phyloP scores from a whole-genome alignment of 306 rosid genomes.

The Abrus pulchellus region DNA sequence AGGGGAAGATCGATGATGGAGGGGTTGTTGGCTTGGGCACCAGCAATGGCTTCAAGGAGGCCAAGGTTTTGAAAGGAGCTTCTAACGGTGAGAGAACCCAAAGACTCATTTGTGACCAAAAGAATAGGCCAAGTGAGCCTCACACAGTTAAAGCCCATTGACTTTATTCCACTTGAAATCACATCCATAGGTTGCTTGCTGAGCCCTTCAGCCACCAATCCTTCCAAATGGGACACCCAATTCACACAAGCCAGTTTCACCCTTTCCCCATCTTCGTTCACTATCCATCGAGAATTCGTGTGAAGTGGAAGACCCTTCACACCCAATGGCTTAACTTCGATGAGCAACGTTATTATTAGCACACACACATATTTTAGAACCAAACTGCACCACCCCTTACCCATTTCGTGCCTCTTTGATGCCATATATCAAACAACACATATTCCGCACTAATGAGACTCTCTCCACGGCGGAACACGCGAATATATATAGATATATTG shows the following conservation, averaged over 20 bases:
- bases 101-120: constrained; percentile 67
- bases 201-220: constrained; percentile 85
- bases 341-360: neutral
- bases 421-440: neutral
- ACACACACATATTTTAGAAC: neutral
- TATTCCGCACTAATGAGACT: neutral
- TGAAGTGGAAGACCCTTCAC: constrained; percentile 59
- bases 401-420: constrained; percentile 21
- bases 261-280: constrained; percentile 65
- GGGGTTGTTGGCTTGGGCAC: constrained; percentile 79
- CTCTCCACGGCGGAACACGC: neutral
- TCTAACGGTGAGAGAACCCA: constrained; percentile 74
- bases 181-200: constrained; percentile 76
- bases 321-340: neutral
- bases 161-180: constrained; percentile 58
- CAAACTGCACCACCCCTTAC: constrained; percentile 11
- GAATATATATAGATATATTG: neutral
- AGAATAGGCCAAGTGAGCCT: constrained; percentile 89
- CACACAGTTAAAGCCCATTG: constrained; percentile 92
- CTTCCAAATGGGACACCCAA: constrained; percentile 87
- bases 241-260: constrained; percentile 89
- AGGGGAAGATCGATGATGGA: constrained; percentile 75
- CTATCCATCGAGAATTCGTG: constrained; percentile 84
- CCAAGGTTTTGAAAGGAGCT: constrained; percentile 68
- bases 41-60: constrained; percentile 59